Base-by-base conservation (phyloP, 2,329 filamentous ascomycete genomes). In the Macrophomina phaseolina region DNA sequence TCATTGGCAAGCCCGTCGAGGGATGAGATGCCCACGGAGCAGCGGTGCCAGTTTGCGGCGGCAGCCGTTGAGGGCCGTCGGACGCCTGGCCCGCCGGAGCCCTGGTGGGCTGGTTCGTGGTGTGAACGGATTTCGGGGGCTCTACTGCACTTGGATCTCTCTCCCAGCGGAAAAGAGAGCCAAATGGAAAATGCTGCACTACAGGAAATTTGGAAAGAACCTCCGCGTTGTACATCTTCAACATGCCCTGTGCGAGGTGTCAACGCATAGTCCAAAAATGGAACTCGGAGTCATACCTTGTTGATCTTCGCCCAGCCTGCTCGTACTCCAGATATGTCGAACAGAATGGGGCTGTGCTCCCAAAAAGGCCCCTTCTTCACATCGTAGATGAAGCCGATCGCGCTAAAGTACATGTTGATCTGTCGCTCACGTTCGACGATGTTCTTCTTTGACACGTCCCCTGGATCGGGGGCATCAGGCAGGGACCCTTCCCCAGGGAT, bases 191-290 rank as follows among this genome's bases (percentile, higher is more conserved):
- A 79, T 99, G 95, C 79, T 99, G 95, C n/a, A 99, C 93, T 2
- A 99, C 95, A 2, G 95, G 95, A 75, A 97, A 97, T 78, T 99
- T 99, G 46, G 91, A 92, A 14, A 99, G 84, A 3, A 99, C 95
- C 81, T 99, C 95, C 18, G 92, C 95, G 71, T 96, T 93, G 81
- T 94, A 99, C 95, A 99, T 99, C 80, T 98, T 99, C 74, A 99
- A 88, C 95, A 99, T 98, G 62, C 95, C 95, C 89, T 91, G 48
- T 49, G 61, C 65, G 3, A 11, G 7, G 34, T 42, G 45, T 66
- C 49, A 66, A 56, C 51, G 36, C 32, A 16, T 12, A 34, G n/a
- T 42, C 61, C 46, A 38, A 48, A 61, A 36, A 38, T 62, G 45
- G 49, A 63, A 36, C 14, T 30, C 23, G n/a, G 53, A 55, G 48